Percentiles rank a stretch among this genome's conserved stretches.
phyloP scores from a whole-genome alignment of 345 rosid species.

The Euphorbia peplus region DNA sequence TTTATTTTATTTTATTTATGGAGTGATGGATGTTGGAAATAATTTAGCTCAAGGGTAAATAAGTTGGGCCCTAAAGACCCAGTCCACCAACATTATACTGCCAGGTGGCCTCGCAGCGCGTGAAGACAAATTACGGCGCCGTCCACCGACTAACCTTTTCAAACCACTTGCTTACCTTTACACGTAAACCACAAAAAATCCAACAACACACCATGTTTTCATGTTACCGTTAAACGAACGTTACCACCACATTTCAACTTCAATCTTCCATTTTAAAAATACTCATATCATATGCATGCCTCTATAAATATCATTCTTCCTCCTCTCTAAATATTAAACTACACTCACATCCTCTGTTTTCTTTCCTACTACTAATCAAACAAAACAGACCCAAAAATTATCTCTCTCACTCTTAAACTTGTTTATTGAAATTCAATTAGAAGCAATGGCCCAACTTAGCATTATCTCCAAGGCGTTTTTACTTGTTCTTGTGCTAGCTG shows the following conservation, averaged over 20 bases:
- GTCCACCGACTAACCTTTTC: not conserved
- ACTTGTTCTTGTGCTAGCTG: conserved; percentile 11
- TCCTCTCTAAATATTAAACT: too few species aligned
- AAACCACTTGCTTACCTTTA: not conserved
- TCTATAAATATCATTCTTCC: not conserved
- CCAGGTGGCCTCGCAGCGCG: not conserved
- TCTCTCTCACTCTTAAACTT: too few species aligned
- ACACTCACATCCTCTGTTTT: not conserved
- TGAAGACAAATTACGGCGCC: conserved; percentile 3
- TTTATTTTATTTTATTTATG: too few species aligned
- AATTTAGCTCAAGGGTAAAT: too few species aligned
- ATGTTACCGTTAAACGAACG: conserved; percentile 9
- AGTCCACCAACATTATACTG: not conserved
- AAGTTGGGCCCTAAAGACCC: not conserved
- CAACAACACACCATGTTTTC: not conserved
- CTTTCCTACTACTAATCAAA: not conserved
- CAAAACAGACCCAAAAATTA: not conserved
- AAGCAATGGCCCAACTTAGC: conserved; percentile 30
- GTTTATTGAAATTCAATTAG: too few species aligned
- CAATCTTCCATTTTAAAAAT: not conserved
- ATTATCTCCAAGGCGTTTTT: conserved; percentile 21
- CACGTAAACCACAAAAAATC: not conserved
- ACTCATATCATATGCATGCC: not conserved
- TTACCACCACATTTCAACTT: not conserved
- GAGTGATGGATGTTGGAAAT: too few species aligned